Evolutionary conservation across 1,139 yeast species (phyloP), one percentile per base, ranked within the genome.

Genomic region (Tardiomyces blankii): DNA sequence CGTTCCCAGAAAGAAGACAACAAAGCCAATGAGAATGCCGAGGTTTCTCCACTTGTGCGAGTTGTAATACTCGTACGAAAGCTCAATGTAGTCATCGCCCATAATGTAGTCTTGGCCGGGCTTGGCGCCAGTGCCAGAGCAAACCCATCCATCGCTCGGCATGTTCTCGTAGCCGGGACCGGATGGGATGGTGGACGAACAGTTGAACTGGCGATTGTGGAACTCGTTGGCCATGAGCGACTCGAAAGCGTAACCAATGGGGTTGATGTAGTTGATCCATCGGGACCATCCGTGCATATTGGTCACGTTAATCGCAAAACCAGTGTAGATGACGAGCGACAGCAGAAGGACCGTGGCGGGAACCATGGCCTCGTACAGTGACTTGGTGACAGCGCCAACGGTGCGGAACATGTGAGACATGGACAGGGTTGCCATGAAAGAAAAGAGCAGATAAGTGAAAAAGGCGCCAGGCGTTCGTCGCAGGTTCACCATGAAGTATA

Each of bases 31-130:
- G 39, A 74, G 65, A 54, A 87, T 80, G 60, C 95, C 95, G 54
- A 79, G 76, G 59, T 87, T 81, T 68, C 95, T 79, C 96, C 96
- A 87, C 58, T 77, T 75, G 62, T 87, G 88, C 8, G 66, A 49
- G 53, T 74, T 71, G 40, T 62, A 56, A 63, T 82, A 86, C 12
- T 60, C 53, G 60, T 64, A 80, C 2, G 79, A 63, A 13, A 54
- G 51, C 4, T 54, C 56, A 42, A 86, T 53, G 60, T 79, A 87
- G 18, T 56, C 66, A 45, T 78, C 73, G 59, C 95, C 95, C 33
- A 60, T 52, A 41, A 87, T 82, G 44, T 52, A 55, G 21, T 52
- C 52, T 18, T 65, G 54, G 44, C 95, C 95, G 3, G 85, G 68
- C 4, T 59, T 60, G 5, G 89, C 66, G 51, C 91, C 88, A 38